Evolutionary conservation across 2,329 filamentous ascomycete species (phyloP).

Genomic region (Cordyceps sp.): DNA sequence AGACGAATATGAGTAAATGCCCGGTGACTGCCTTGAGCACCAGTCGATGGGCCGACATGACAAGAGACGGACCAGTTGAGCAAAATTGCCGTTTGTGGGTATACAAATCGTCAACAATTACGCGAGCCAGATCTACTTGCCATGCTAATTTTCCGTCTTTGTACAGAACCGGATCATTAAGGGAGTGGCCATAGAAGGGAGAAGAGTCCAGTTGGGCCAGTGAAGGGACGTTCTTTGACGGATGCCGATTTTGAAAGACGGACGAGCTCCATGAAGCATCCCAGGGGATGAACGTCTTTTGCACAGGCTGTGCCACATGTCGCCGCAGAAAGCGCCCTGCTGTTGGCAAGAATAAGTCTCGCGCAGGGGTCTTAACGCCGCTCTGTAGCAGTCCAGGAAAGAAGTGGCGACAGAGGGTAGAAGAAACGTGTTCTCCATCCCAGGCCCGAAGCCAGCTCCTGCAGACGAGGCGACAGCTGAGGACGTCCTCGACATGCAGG

Average conservation of each 20-base stretch:
- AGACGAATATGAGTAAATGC: background rate
- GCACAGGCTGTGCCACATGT: conserved; percentile 1
- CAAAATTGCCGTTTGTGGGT: conserved; percentile 7
- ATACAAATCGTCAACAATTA: conserved; percentile 10
- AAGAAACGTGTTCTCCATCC: conserved; percentile 8
- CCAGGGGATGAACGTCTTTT: conserved; percentile 5
- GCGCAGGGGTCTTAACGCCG: background rate
- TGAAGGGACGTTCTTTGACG: background rate
- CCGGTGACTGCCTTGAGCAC: conserved; percentile 7
- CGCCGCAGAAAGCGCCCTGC: conserved; percentile 4
- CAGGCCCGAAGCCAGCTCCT: conserved; percentile 10
- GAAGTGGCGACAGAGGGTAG: conserved; percentile 8
- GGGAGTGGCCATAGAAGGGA: conserved; percentile 1
- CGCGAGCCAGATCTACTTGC: conserved; percentile 7
- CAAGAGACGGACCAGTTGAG: too few relatives aligned
- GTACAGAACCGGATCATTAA: conserved; percentile 7
- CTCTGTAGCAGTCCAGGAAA: conserved; percentile 11
- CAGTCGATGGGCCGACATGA: conserved; percentile 2
- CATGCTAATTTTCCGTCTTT: conserved; percentile 10
- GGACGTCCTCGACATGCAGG: conserved; percentile 10
- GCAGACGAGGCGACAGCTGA: conserved; percentile 10
- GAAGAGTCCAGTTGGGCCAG: background rate
- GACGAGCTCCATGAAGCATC: conserved; percentile 3
- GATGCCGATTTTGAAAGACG: background rate
- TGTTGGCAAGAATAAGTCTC: conserved; percentile 5